Base-by-base conservation (phyloP, 2,329 filamentous ascomycete species). In the Metarhizium brunneum region DNA sequence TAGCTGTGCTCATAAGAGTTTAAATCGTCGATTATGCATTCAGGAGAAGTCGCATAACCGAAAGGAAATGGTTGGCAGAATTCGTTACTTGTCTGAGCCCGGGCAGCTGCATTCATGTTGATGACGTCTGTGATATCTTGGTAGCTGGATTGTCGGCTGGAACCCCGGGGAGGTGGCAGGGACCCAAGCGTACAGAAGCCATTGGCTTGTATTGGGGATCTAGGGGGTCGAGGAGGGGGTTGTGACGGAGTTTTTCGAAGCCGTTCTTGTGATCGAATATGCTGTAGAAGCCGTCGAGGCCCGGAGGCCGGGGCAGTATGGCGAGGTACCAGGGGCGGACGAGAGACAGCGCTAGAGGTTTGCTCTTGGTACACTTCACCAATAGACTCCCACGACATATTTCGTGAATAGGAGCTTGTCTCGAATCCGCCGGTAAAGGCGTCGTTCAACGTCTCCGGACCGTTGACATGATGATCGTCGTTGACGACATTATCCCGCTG, bases 81-180 rank as follows among this genome's bases (percentile, higher is more conserved):
- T 47, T 72, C 71, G 47, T 69, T 71, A 29, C 71, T 75, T 2
- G 75, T 77, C 54, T 69, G 69, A 3, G 78, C 73, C 20, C 76
- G 73, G 20, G 79, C 74, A 49, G 72, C 59, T 10, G 63, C 62
- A 2, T 67, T 63, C 35, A 62, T 67, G 20, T 65, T 63, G 11
- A 71, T 58, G 2, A 71, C 64, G 53, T 77, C 76, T 47, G 50
- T 38, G 2, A 71, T 67, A 11, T 73, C 71, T 48, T 76, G 76
- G 36, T 73, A 71, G n/a, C 69, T 69, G 8, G 76, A 79, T 14
- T 74, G 68, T 13, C 81, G 77, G 61, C 82, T 85, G 0, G 82
- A 84, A 25, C 76, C 69, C 25, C 82, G 76, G 3, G 78, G 76
- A 5, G 80, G 81, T 3, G 76, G 73, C 13, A 76, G 66, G 3